Base-by-base conservation (phyloP, 495 filamentous ascomycete genomes). In the Opeltia flavorubescens region DNA sequence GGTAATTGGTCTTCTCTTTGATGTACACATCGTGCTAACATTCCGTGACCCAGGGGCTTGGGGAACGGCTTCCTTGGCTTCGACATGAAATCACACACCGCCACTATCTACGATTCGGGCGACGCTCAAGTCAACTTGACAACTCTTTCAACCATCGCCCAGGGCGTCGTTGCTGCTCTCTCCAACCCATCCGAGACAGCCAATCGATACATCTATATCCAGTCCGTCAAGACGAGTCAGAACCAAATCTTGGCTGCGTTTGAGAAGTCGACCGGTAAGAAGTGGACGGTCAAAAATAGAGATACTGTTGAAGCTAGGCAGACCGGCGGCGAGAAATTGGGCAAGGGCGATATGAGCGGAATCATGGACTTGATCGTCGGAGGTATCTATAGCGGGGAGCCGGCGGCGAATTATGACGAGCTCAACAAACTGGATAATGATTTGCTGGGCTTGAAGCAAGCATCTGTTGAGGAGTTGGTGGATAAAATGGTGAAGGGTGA, bases 151-250 rank as follows among this genome's bases (percentile, higher is more conserved):
- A 52, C 59, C 25, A 60, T 74, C 33, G 67, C 55, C 5, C 48
- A 59, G 7, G 62, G 69, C 1, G 60, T 72, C 12, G 56, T 62
- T 25, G 53, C 62, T 23, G 56, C 66, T 15, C 56, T 78, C 5
- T 34, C 59, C 34, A 55, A 60, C n/a, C 62, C 66, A 0, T 47
- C 52, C 3, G 53, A 59, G 41, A 75, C 70, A 5, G 57, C 50
- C n/a, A 75, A 78, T 55, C 52, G 58, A 46, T 66, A 69, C 55
- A 45, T 78, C 15, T 70, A 62, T 50, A 56, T 76, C 33, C 58
- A 65, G 12, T 67, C 63, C 15, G 64, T 73, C 39, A 61, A 51
- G 21, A 59, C 62, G 5, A 63, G 62, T 2, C 75, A 76, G 59
- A 53, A 56, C 2, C 62, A 77, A 27, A 55, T 77, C 8, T 50